Conservation (phyloP, 2,329 filamentous ascomycete species). For the Aureobasidium subglaciale region DNA sequence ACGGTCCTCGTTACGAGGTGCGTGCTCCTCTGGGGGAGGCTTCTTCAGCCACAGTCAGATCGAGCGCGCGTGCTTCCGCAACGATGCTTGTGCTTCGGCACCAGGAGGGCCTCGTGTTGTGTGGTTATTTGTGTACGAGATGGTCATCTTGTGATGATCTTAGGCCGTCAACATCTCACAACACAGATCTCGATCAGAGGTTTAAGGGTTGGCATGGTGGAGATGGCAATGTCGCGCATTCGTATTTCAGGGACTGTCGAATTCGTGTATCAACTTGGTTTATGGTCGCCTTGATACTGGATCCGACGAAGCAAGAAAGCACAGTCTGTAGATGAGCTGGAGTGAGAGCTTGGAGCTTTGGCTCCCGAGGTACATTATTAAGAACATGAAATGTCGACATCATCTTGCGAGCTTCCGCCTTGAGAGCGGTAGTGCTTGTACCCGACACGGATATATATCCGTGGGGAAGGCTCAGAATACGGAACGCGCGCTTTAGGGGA, state of each 20-base stretch:
- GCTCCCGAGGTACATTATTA: not conserved
- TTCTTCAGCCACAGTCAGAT: not conserved
- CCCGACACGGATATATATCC: not conserved
- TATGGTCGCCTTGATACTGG: not conserved
- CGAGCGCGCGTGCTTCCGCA: not conserved
- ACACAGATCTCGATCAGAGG: not conserved
- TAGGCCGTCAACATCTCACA: not conserved
- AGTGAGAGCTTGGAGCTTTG: not conserved
- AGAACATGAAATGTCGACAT: not conserved
- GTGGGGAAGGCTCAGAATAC: not conserved
- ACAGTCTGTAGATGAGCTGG: not conserved
- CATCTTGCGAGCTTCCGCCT: not conserved
- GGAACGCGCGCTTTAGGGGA: not conserved
- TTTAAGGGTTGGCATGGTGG: not conserved
- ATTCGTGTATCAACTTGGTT: not conserved
- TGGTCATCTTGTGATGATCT: not conserved
- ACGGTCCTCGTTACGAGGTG: not conserved
- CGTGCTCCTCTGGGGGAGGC: not conserved
- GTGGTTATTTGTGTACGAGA: not conserved
- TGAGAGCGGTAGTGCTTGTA: not conserved
- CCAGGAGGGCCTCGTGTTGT: too few species aligned
- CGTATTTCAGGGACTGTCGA: not conserved
- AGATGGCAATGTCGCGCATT: not conserved
- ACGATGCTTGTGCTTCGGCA: not conserved
- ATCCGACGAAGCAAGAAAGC: not conserved